Evolutionary conservation across 371 early-diverging fungal genomes (phyloP).

Genomic region (Nematocida sp.): DNA sequence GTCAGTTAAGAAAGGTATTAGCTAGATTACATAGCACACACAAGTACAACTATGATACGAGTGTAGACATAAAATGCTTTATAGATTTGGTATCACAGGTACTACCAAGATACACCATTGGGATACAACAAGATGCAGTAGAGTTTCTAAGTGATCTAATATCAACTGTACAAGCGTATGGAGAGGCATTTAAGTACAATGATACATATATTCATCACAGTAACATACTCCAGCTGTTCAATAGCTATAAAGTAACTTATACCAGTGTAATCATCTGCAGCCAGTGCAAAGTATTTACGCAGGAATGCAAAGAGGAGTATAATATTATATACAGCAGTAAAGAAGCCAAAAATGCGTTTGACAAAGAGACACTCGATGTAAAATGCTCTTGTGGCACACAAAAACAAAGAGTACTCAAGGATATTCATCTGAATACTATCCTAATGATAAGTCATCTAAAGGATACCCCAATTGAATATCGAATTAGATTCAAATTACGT

Average conservation of each 20-base stretch:
- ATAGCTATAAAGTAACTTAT: slow-evolving; percentile 29
- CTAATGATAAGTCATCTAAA: background rate
- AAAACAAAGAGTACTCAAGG: background rate
- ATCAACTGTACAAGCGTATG: slow-evolving; percentile 24
- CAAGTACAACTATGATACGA: too few relatives aligned
- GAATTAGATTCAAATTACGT: background rate
- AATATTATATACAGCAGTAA: slow-evolving; percentile 2
- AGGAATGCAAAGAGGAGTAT: background rate
- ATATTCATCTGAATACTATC: background rate
- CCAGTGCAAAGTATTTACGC: background rate
- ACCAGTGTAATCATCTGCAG: background rate
- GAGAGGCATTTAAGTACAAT: too few relatives aligned
- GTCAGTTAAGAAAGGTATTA: too few relatives aligned
- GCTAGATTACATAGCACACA: too few relatives aligned
- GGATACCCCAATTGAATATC: background rate
- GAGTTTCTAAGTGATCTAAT: slow-evolving; percentile 56
- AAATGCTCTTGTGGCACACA: slow-evolving; percentile 9
- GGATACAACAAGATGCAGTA: slow-evolving; percentile 59
- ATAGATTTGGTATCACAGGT: slow-evolving; percentile 35
- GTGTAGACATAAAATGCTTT: too few relatives aligned
- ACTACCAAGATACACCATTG: slow-evolving; percentile 47
- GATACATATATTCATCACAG: slow-evolving; percentile 50
- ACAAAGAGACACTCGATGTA: background rate
- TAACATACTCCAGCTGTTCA: slow-evolving; percentile 19
- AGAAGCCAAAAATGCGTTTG: background rate